Evolutionary conservation across 2,329 filamentous ascomycete species (phyloP), one percentile per base, ranked within the genome.

Genomic region (Aspergillus carbonarius): DNA sequence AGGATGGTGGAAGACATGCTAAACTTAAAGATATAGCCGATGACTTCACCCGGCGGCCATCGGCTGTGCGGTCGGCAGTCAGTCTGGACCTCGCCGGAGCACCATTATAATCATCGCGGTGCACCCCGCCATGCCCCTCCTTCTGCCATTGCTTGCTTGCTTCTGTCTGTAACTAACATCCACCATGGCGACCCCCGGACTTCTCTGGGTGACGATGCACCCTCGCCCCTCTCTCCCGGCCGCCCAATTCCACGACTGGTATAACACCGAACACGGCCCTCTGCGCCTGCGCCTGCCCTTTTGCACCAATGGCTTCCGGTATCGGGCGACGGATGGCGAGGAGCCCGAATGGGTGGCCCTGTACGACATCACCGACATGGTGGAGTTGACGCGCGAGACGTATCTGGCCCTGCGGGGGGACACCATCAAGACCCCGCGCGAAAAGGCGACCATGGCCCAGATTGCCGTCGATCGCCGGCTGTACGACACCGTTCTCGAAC

Each of bases 211-310:
- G 66, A 92, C 90, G 15, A 96, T 96, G 88, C 87, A 93, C 76
- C 91, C 91, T 67, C 82, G 84, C 73, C 80, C 84, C 58, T 83
- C 82, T 65, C 82, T 92, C 67, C 80, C 87, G 56, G 76, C 83
- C 49, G 81, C 85, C 62, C 86, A 90, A 69, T 96, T 96, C 77
- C 89, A 96, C 75, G 91, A 96, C 73, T 93, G 91, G 90, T 96
- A 96, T 80, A 93, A 96, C 79, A 95, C 92, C 75, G 92, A 96
- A 78, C 92, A 96, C 77, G 92, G 92, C 55, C 92, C 92, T 17
- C 85, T 87, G 15, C 88, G 92, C 49, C 83, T 96, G 6, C 88
- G 91, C 50, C 78, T 96, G 13, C 85, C 90, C 4, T 87, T 89
- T 67, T 87, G 93, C 71, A 72, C 78, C 65, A 95, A 91, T 73